These are phyloP conservation scores for Vigna radiata DNA, from an alignment of 306 rosid species.

Conservation along the genomic window DNA sequence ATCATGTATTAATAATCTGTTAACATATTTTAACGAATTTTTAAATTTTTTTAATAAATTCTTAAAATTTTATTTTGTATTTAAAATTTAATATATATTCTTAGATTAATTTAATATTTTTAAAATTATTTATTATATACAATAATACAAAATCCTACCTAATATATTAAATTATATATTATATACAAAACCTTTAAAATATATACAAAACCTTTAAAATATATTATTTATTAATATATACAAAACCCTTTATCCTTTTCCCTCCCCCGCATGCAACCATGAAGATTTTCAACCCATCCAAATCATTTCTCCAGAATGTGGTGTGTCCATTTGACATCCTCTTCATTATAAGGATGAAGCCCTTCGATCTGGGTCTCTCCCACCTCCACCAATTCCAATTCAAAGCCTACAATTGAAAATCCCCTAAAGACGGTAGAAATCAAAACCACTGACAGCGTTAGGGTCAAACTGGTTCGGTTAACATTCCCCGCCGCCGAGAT, in stretches of 20 bases:
- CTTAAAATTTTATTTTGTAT: too few species aligned
- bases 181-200: too few species aligned
- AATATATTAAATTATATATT: too few species aligned
- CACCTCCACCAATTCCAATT: slow-evolving; percentile 37
- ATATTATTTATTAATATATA: too few species aligned
- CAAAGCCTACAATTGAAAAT: slow-evolving; percentile 13
- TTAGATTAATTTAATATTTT: too few species aligned
- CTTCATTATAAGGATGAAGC: slow-evolving; percentile 28
- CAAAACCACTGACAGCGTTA: neutral
- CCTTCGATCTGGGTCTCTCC: slow-evolving; percentile 37
- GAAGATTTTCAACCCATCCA: slow-evolving; percentile 46
- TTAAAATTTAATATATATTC: too few species aligned
- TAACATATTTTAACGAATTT: too few species aligned
- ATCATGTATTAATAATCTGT: too few species aligned
- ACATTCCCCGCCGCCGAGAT: neutral
- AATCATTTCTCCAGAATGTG: slow-evolving; percentile 37
- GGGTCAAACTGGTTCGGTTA: neutral
- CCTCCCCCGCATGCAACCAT: slow-evolving; percentile 40
- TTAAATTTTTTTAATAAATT: too few species aligned
- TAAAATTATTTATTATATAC: too few species aligned
- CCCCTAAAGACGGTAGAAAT: neutral
- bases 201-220: too few species aligned
- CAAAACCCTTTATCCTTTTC: neutral
- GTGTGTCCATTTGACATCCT: slow-evolving; percentile 50
- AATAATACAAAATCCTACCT: too few species aligned